A percentile compares a stretch with the other conserved stretches of the same genome.
Conservation (phyloP, 148 eudicot genomes). For the Cornus suecica region DNA sequence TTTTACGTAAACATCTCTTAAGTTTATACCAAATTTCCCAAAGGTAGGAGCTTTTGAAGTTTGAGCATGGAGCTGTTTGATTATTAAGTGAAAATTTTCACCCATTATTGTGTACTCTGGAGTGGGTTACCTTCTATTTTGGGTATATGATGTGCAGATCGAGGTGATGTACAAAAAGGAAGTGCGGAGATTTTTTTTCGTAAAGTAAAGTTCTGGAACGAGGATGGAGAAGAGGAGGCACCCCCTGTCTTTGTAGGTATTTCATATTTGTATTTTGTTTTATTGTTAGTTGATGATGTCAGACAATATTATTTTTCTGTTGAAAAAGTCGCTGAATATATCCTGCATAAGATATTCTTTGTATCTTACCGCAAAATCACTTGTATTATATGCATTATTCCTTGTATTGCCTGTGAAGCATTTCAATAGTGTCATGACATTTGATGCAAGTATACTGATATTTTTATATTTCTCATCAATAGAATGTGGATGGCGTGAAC, state of each 20-base stretch:
- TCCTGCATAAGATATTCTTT: no score
- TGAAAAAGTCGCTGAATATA: not conserved
- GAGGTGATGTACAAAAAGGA: constrained; percentile 93
- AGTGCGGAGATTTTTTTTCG: constrained; percentile 93
- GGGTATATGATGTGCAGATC: constrained; percentile 44
- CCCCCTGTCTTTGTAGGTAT: constrained; percentile 99
- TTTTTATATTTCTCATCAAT: constrained; percentile 18
- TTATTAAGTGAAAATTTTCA: not conserved
- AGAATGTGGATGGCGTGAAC: constrained; percentile 94
- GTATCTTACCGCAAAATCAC: not conserved
- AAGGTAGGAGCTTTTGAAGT: no score
- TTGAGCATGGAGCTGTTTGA: not conserved
- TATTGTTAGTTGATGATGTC: no score
- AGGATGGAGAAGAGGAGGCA: constrained; percentile 95
- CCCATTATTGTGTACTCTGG: not conserved
- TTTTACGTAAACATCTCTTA: not conserved
- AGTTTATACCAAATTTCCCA: not conserved
- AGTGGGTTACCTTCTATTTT: not conserved
- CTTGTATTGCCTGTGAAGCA: not conserved
- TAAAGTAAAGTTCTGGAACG: constrained; percentile 97
- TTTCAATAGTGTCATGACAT: not conserved
- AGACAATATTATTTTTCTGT: not conserved
- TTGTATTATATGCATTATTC: not conserved
- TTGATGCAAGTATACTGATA: not conserved
- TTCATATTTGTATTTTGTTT: constrained; percentile 11